Conservation (phyloP, 805 yeast species). For the Lipomyces japonicus region DNA sequence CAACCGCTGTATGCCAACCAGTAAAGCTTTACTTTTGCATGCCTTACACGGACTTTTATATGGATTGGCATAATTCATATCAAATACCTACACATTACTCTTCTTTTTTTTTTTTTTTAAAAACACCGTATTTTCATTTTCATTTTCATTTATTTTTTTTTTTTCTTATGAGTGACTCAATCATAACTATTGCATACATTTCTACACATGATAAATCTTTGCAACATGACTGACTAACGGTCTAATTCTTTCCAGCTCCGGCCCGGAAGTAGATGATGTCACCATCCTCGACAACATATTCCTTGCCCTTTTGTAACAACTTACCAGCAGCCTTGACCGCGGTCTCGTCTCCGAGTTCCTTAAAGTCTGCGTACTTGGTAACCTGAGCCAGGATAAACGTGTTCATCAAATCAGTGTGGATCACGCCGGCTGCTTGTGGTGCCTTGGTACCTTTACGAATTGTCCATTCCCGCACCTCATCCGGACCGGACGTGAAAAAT, state of each 20-base stretch:
- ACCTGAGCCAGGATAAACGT: constrained; percentile 94
- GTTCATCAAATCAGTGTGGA: constrained; percentile 90
- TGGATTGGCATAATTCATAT: too few species aligned
- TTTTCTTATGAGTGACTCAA: background rate
- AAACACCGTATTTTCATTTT: too few species aligned
- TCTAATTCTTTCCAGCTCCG: constrained; percentile 79
- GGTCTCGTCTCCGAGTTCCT: constrained; percentile 74
- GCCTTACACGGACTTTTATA: too few species aligned
- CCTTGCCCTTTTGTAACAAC: constrained; percentile 87
- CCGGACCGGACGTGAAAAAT: constrained; percentile 93
- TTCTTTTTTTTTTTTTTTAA: too few species aligned
- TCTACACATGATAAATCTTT: background rate
- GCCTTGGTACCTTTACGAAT: constrained; percentile 87
- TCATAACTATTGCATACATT: background rate
- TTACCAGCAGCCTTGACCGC: constrained; percentile 85
- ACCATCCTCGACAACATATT: constrained; percentile 91
- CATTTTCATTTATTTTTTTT: constrained; percentile 7
- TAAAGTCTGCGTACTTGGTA: constrained; percentile 75
- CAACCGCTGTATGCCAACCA: too few species aligned
- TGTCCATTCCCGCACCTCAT: constrained; percentile 98
- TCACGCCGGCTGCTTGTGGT: constrained; percentile 98
- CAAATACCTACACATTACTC: too few species aligned
- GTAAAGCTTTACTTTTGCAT: too few species aligned
- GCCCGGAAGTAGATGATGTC: constrained; percentile 85
- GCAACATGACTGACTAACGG: background rate